A percentile compares a stretch with the other conserved stretches of the same genome.
Conservation (phyloP, 2,329 filamentous ascomycete genomes). For the Aspergillus puulaauensis region DNA sequence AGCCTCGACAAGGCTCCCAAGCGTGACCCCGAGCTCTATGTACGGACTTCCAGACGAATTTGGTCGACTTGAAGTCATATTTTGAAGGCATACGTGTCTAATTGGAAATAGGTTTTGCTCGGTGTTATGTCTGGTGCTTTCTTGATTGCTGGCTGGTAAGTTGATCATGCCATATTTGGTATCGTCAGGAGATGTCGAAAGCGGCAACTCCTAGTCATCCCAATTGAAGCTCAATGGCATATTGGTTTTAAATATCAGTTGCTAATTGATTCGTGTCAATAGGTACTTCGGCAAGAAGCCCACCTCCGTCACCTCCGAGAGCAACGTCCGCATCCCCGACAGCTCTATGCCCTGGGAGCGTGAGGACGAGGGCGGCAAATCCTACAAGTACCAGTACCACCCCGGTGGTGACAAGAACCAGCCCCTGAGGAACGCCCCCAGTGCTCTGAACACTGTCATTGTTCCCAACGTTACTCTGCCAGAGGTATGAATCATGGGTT, state of each 20-base stretch:
- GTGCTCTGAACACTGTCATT: constrained; percentile 91
- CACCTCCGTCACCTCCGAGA: constrained; percentile 80
- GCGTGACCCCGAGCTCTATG: constrained; percentile 73
- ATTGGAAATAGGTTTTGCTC: constrained; percentile 70
- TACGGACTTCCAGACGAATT: constrained; percentile 43
- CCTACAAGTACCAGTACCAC: constrained; percentile 74
- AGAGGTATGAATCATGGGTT: constrained; percentile 59
- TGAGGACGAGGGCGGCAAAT: constrained; percentile 60
- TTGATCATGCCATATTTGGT: constrained; percentile 12
- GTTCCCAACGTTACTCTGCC: constrained; percentile 91
- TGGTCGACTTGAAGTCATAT: constrained; percentile 12
- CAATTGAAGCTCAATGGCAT: constrained; percentile 10
- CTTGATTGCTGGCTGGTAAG: constrained; percentile 75
- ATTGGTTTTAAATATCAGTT: background rate
- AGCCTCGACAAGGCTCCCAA: constrained; percentile 63
- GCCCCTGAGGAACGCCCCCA: constrained; percentile 83
- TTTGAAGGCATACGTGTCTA: constrained; percentile 13
- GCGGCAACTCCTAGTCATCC: background rate
- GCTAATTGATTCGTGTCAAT: constrained; percentile 55
- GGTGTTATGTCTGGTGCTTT: constrained; percentile 89
- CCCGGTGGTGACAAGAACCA: constrained; percentile 78
- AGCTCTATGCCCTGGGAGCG: constrained; percentile 91
- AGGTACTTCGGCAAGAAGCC: constrained; percentile 72
- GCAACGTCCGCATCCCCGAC: constrained; percentile 69
- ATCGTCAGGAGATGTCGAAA: background rate